Evolutionary conservation across 1,284 basidiomycete species (phyloP).

Genomic region (Albatrellus sp.): DNA sequence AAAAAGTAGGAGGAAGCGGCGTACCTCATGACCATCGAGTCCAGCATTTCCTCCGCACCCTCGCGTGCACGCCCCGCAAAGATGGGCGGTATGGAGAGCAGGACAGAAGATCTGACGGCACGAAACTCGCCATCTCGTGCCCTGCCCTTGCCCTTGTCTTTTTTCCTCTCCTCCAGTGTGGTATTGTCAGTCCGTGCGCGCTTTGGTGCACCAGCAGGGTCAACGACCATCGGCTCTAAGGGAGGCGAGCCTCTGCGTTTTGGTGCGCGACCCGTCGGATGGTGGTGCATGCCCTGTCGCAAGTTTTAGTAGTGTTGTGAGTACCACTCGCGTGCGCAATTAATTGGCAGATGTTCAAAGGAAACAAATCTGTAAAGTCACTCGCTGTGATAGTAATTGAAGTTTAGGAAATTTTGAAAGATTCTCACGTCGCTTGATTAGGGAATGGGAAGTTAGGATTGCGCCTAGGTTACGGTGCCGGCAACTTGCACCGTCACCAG

Average conservation of each 20-base stretch:
- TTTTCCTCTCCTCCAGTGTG: conserved; percentile 22
- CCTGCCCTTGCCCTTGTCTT: conserved; percentile 33
- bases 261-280: neutral
- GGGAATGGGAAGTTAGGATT: too few species aligned
- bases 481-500: conserved; percentile 1
- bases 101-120: conserved; percentile 51
- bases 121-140: conserved; percentile 43
- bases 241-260: conserved; percentile 6
- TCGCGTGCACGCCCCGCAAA: conserved; percentile 59
- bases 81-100: conserved; percentile 73
- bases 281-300: neutral
- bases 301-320: neutral
- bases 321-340: neutral
- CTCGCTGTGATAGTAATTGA: conserved; percentile 7
- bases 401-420: conserved; percentile 9
- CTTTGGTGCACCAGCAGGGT: conserved; percentile 9
- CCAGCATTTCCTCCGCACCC: conserved; percentile 81
- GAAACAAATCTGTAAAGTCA: conserved; percentile 6
- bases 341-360: too few species aligned
- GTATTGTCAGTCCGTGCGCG: conserved; percentile 17
- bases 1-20: conserved; percentile 15
- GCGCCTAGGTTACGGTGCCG: too few species aligned
- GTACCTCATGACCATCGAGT: conserved; percentile 90
- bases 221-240: conserved; percentile 2
- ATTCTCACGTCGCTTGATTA: conserved; percentile 2